A percentile compares a stretch with the other conserved stretches of the same genome.
These are phyloP conservation scores for Fusarium sp. DNA, from an alignment of 2,329 filamentous ascomycete genomes.

Conservation along the genomic window DNA sequence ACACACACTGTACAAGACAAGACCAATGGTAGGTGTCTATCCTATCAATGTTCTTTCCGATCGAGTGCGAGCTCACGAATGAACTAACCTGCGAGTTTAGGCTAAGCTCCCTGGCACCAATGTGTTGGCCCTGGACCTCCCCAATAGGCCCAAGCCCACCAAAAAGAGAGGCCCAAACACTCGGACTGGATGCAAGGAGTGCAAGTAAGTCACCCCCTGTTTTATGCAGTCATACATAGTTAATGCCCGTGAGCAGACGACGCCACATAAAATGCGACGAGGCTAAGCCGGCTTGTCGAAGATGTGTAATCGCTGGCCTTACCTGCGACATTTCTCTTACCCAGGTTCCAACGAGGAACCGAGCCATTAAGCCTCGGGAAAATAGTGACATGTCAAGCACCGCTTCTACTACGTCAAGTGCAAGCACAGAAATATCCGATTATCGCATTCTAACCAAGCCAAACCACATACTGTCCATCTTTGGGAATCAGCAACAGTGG, in stretches of 20 bases:
- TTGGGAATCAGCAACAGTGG: constrained; percentile 36
- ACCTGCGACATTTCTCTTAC: constrained; percentile 25
- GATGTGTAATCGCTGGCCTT: constrained; percentile 22
- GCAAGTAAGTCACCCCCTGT: constrained; percentile 29
- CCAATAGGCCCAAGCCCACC: constrained; percentile 8
- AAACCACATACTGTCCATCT: constrained; percentile 24
- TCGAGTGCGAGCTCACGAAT: neutral
- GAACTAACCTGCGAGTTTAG: neutral
- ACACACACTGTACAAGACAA: neutral
- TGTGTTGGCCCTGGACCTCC: constrained; percentile 21
- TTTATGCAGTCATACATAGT: neutral
- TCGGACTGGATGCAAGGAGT: constrained; percentile 34
- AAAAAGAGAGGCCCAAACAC: constrained; percentile 34
- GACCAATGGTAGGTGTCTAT: neutral
- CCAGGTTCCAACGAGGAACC: neutral
- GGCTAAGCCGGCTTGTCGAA: constrained; percentile 28
- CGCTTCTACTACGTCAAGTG: neutral
- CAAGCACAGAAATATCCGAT: neutral
- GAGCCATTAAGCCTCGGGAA: neutral
- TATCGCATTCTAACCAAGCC: constrained; percentile 27
- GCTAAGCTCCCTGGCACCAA: constrained; percentile 19
- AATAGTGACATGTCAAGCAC: neutral
- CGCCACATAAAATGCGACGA: constrained; percentile 42
- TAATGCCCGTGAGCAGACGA: constrained; percentile 18
- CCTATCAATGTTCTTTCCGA: neutral